These are phyloP conservation scores for Ramalina intermedia DNA, from an alignment of 495 filamentous ascomycete species.

Conservation along the genomic window DNA sequence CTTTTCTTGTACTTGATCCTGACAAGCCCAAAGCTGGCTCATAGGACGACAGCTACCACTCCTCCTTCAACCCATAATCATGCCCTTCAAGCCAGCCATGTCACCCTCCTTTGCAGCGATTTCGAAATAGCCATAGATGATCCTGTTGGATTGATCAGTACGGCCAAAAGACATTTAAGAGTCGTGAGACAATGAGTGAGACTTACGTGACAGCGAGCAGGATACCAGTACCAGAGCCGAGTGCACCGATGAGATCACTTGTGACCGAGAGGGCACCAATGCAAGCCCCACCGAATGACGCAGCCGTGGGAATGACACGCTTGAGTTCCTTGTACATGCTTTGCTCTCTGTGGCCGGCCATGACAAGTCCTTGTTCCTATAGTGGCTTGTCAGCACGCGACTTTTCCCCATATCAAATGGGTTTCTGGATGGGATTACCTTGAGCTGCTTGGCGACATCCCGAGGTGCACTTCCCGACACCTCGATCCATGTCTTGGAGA, in stretches of 20 bases:
- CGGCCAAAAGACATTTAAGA: background rate
- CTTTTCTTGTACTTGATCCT: no score
- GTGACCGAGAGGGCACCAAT: conserved; percentile 94
- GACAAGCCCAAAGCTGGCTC: no score
- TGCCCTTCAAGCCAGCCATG: conserved; percentile 75
- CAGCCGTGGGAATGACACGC: conserved; percentile 95
- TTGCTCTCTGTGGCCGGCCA: conserved; percentile 98
- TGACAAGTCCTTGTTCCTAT: conserved; percentile 84
- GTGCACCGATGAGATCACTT: conserved; percentile 88
- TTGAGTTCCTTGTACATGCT: conserved; percentile 99
- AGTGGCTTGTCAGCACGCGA: background rate
- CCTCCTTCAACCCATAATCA: conserved; percentile 14
- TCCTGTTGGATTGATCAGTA: conserved; percentile 39
- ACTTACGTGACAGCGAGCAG: conserved; percentile 97
- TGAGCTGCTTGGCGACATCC: conserved; percentile 98
- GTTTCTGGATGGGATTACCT: conserved; percentile 24
- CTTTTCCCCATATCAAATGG: background rate
- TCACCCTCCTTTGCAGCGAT: conserved; percentile 98
- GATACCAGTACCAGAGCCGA: conserved; percentile 95
- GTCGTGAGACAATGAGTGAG: background rate
- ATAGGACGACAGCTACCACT: no score
- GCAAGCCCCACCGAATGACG: conserved; percentile 96
- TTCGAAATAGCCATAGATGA: conserved; percentile 98
- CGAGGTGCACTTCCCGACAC: conserved; percentile 93
- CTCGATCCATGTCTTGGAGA: conserved; percentile 96